phyloP scores from a whole-genome alignment of 2,329 filamentous ascomycete genomes.

The Colletotrichum orbiculare region DNA sequence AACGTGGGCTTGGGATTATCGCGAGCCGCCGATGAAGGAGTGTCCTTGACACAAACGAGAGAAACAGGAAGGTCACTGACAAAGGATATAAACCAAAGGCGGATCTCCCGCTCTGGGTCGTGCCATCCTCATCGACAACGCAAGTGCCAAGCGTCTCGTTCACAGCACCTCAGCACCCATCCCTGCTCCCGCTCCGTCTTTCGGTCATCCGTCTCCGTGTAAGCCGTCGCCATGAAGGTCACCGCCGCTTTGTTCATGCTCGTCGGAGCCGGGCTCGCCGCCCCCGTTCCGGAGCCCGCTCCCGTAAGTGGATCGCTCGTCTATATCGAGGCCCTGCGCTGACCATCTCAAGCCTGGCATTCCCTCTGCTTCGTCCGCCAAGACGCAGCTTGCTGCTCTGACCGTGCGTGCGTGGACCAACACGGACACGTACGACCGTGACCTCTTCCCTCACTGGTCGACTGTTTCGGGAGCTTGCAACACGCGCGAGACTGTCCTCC shows the following conservation, averaged over 20 bases:
- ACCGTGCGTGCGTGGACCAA: slow-evolving; percentile 67
- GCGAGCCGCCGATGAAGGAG: slow-evolving; percentile 19
- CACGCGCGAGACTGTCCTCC: slow-evolving; percentile 76
- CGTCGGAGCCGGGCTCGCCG: slow-evolving; percentile 38
- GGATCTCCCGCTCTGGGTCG: slow-evolving; percentile 23
- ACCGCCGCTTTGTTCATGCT: background rate
- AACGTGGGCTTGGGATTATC: slow-evolving; percentile 26
- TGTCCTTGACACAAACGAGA: background rate
- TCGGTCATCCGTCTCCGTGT: background rate
- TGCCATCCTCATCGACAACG: slow-evolving; percentile 12
- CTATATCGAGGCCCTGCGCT: background rate
- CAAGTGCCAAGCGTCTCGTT: slow-evolving; percentile 28
- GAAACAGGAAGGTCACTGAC: slow-evolving; percentile 19
- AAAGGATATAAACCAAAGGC: slow-evolving; percentile 30
- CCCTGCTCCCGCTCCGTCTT: slow-evolving; percentile 9
- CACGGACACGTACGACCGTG: slow-evolving; percentile 70
- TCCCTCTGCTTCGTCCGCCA: slow-evolving; percentile 67
- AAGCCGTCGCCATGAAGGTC: background rate
- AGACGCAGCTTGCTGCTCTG: slow-evolving; percentile 66
- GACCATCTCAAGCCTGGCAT: slow-evolving; percentile 63
- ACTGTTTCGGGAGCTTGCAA: slow-evolving; percentile 75
- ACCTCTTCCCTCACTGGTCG: slow-evolving; percentile 78
- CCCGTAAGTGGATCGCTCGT: slow-evolving; percentile 38
- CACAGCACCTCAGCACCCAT: slow-evolving; percentile 12
- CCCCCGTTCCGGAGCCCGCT: slow-evolving; percentile 40